Evolutionary conservation across 2,329 filamentous ascomycete species (phyloP), one percentile per base, ranked within the genome.

Genomic region (Stagonosporopsis tanaceti): DNA sequence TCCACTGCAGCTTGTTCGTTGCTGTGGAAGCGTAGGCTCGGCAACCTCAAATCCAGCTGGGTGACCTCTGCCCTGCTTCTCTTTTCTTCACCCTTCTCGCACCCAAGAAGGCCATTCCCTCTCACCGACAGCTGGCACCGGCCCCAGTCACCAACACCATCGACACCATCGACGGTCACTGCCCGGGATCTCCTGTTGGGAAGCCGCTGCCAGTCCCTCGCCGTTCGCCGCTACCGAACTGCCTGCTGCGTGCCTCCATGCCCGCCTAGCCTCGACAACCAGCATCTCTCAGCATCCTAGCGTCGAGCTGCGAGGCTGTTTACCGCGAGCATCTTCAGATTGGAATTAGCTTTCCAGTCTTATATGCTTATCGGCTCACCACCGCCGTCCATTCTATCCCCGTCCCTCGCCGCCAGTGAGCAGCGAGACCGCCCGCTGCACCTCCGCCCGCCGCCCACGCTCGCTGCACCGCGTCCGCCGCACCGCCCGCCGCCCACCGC

Each of bases 261-360:
- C 54, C 53, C 46, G 48, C 59, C 35, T 59, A 59, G 56, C 50
- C 50, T 66, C 45, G 62, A 57, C 59, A 60, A 55, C 59, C 59
- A 57, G 56, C 56, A 50, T 41, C 52, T 63, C 51, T 40, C 50
- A 55, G 46, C 38, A 27, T 50, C 40, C 60, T 59, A 59, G 59
- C 59, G 54, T 57, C 45, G 39, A 48, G 44, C 48, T 48, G 48
- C 48, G 45, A 63, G 61, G 46, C 61, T 61, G 66, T 66, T 60
- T 68, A 63, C 65, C 53, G 63, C 66, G 64, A 73, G 67, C 72
- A 75, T 74, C 69, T 70, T 72, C 68, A 70, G 70, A 76, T 73
- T 73, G 71, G 74, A 74, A 75, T 76, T 77, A 63, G 65, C 58
- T 75, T 76, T 76, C 68, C 70, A 59, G 70, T 75, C 72, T 62